Evolutionary conservation across 2,329 filamentous ascomycete species (phyloP).

Genomic region (Aspergillus sp.): DNA sequence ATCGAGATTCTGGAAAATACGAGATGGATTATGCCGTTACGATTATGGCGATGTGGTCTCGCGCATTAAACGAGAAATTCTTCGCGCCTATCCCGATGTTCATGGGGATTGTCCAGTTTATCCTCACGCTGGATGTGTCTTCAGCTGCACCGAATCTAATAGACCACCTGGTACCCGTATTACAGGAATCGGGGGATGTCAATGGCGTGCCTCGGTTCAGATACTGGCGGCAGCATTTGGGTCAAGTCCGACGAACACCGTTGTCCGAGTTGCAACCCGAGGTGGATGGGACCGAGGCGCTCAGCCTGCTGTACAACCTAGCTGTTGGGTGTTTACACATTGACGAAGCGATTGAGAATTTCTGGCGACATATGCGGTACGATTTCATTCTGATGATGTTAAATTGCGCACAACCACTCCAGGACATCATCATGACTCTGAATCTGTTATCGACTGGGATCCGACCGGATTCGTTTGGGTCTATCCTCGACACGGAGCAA

Average conservation of each 20-base stretch:
- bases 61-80: slow-evolving; percentile 46
- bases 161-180: slow-evolving; percentile 27
- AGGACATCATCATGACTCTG: slow-evolving; percentile 46
- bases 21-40: slow-evolving; percentile 41
- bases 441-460: slow-evolving; percentile 48
- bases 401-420: slow-evolving; percentile 47
- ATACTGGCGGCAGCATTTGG: slow-evolving; percentile 31
- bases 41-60: slow-evolving; percentile 47
- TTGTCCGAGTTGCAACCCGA: slow-evolving; percentile 36
- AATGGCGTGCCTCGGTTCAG: slow-evolving; percentile 46
- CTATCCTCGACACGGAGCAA: slow-evolving; percentile 35
- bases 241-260: slow-evolving; percentile 31
- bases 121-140: slow-evolving; percentile 31
- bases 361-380: slow-evolving; percentile 50
- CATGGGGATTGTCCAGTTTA: slow-evolving; percentile 31
- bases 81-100: slow-evolving; percentile 35
- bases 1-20: slow-evolving; percentile 35
- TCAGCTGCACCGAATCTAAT: slow-evolving; percentile 29
- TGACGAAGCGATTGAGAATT: slow-evolving; percentile 33
- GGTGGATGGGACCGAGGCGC: slow-evolving; percentile 45
- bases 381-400: slow-evolving; percentile 52
- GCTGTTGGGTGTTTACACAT: slow-evolving; percentile 39
- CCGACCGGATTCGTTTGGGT: slow-evolving; percentile 45
- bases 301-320: slow-evolving; percentile 46
- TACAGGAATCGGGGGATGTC: slow-evolving; percentile 42